These are phyloP conservation scores for Senna siamea DNA, from an alignment of 306 rosid species.

Conservation along the genomic window DNA sequence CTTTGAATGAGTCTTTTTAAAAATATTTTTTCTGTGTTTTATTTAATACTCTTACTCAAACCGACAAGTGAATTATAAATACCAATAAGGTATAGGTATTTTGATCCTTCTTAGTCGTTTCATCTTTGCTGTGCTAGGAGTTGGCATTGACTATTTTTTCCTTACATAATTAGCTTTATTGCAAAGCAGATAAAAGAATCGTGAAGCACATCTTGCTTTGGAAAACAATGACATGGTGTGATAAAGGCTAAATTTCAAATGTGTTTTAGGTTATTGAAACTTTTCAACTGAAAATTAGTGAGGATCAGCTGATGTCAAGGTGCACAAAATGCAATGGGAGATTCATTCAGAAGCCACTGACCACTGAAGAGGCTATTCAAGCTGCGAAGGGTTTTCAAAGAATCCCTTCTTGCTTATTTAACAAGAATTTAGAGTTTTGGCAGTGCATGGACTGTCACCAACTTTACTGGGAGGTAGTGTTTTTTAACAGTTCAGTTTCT, in stretches of 20 bases:
- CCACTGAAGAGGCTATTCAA: constrained; percentile 83
- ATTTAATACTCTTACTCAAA: too few relatives aligned
- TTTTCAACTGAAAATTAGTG: constrained; percentile 71
- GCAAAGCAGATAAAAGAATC: constrained; percentile 7
- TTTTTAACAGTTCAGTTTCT: constrained; percentile 16
- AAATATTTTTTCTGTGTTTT: too few relatives aligned
- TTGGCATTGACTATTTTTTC: background rate
- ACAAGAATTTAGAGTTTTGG: constrained; percentile 92
- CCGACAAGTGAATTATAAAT: too few relatives aligned
- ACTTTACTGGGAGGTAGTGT: constrained; percentile 91
- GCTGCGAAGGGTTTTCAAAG: constrained; percentile 93
- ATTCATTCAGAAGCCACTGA: constrained; percentile 83
- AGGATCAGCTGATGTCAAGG: constrained; percentile 85
- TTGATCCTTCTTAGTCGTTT: too few relatives aligned
- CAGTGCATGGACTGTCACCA: constrained; percentile 90
- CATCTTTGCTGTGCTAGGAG: background rate
- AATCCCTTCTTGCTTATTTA: constrained; percentile 81
- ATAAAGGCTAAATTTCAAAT: constrained; percentile 32
- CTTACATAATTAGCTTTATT: background rate
- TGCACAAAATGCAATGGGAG: constrained; percentile 95
- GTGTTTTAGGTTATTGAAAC: constrained; percentile 76
- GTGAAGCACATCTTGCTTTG: constrained; percentile 17
- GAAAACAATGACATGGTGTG: constrained; percentile 24
- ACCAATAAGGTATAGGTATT: too few relatives aligned
- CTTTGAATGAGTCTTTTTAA: too few relatives aligned